A percentile compares a stretch with the other conserved stretches of the same genome.
phyloP scores from a whole-genome alignment of 768 basidiomycete species.

The Lentinula edodes region DNA sequence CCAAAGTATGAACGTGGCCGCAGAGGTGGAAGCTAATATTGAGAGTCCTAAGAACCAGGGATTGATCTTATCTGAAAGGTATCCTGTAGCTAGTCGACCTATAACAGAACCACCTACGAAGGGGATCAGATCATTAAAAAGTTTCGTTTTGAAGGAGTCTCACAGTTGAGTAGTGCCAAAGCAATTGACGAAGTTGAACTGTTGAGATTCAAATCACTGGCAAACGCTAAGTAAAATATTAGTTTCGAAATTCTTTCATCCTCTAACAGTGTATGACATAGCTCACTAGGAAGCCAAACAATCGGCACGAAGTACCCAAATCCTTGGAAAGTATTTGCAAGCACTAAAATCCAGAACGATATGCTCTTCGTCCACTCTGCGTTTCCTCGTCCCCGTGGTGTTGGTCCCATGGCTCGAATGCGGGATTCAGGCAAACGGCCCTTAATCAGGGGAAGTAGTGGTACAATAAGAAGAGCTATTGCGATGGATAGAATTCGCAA shows the following conservation, averaged over 20 bases:
- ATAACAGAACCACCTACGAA: conserved; percentile 16
- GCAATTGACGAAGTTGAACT: conserved; percentile 14
- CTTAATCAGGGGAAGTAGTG: conserved; percentile 20
- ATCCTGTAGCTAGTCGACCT: conserved; percentile 16
- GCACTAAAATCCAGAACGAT: conserved; percentile 19
- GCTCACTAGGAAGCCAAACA: conserved; percentile 21
- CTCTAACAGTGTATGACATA: no score
- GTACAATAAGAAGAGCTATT: conserved; percentile 14
- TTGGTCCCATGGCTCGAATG: conserved; percentile 12
- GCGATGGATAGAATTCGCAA: conserved; percentile 21
- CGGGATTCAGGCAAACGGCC: conserved; percentile 18
- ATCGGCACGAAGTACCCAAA: conserved; percentile 23
- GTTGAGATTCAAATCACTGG: conserved; percentile 14
- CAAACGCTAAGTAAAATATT: conserved; percentile 13
- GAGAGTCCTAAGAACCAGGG: conserved; percentile 18
- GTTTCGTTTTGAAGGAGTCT: neutral
- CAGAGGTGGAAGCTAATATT: conserved; percentile 15
- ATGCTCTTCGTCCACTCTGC: conserved; percentile 14
- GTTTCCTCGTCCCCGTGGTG: conserved; percentile 8
- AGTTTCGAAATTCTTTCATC: neutral
- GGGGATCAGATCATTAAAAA: neutral
- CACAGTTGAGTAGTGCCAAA: conserved; percentile 16
- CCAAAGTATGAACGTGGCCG: conserved; percentile 25
- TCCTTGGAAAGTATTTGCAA: conserved; percentile 19
- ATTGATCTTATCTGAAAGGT: conserved; percentile 18